Conservation (phyloP, 176 grass and related monocot species). For the Phyllostachys edulis region DNA sequence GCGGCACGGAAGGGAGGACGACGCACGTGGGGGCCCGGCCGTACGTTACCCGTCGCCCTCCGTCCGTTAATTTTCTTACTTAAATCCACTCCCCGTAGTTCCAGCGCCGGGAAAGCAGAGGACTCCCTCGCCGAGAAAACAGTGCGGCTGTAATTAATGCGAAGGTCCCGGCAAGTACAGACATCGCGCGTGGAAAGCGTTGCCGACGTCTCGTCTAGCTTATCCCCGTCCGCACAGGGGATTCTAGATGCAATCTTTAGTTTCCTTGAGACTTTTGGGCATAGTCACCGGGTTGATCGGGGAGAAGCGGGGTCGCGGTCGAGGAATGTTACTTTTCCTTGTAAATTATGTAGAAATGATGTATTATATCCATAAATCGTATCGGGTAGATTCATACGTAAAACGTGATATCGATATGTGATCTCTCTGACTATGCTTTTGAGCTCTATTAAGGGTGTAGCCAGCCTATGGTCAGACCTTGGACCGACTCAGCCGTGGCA, state of each 20-base stretch:
- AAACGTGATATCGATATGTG: too few relatives aligned
- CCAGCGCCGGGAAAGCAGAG: neutral
- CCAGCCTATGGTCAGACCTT: too few relatives aligned
- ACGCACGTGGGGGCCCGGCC: slow-evolving; percentile 8
- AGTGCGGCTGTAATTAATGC: neutral
- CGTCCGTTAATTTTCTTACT: neutral
- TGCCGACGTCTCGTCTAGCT: neutral
- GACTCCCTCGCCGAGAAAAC: neutral
- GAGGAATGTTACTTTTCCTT: too few relatives aligned
- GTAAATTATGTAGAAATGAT: too few relatives aligned
- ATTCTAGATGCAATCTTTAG: neutral
- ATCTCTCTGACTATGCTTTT: too few relatives aligned
- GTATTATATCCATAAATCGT: too few relatives aligned
- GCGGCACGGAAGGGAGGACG: slow-evolving; percentile 6
- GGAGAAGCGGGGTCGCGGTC: too few relatives aligned
- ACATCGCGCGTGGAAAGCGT: neutral
- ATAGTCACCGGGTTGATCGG: too few relatives aligned
- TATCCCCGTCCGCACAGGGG: neutral
- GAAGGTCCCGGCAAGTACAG: neutral
- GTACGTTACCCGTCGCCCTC: slow-evolving; percentile 27
- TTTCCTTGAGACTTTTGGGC: neutral
- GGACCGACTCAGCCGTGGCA: too few relatives aligned
- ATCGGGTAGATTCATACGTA: too few relatives aligned
- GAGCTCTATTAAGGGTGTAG: too few relatives aligned
- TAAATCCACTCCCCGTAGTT: neutral